phyloP scores from a whole-genome alignment of 2,329 filamentous ascomycete genomes.

The Botryotinia narcissicola region DNA sequence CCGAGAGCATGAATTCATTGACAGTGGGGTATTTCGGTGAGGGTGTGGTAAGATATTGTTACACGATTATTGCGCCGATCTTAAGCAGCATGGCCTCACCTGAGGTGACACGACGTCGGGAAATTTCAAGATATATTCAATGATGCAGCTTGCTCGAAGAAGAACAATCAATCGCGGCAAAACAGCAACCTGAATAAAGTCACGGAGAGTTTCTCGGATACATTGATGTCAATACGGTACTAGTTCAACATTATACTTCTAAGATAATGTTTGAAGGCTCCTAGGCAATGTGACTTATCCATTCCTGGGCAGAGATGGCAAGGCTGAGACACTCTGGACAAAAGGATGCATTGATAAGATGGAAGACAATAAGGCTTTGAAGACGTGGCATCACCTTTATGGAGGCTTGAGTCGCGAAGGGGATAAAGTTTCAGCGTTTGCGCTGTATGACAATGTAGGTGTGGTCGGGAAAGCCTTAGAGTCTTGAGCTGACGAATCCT shows the following conservation, averaged over 20 bases:
- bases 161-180: background rate
- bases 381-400: constrained; percentile 9
- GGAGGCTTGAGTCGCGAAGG: background rate
- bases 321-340: constrained; percentile 1
- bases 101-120: background rate
- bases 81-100: background rate
- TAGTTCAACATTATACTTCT: background rate
- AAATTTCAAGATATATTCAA: background rate
- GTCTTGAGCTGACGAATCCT: background rate
- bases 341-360: background rate
- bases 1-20: background rate
- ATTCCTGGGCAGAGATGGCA: background rate
- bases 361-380: background rate
- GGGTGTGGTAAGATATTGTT: background rate
- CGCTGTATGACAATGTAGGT: background rate
- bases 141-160: constrained; percentile 4
- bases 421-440: background rate
- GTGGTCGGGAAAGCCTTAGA: background rate
- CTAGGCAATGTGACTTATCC: background rate
- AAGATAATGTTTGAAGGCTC: background rate
- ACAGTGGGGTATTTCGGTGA: background rate
- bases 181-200: background rate
- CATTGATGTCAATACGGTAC: background rate
- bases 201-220: constrained; percentile 8
- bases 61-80: background rate